Base-by-base conservation (phyloP, 2,329 filamentous ascomycete genomes). In the Penicillium aurantiogriseum region DNA sequence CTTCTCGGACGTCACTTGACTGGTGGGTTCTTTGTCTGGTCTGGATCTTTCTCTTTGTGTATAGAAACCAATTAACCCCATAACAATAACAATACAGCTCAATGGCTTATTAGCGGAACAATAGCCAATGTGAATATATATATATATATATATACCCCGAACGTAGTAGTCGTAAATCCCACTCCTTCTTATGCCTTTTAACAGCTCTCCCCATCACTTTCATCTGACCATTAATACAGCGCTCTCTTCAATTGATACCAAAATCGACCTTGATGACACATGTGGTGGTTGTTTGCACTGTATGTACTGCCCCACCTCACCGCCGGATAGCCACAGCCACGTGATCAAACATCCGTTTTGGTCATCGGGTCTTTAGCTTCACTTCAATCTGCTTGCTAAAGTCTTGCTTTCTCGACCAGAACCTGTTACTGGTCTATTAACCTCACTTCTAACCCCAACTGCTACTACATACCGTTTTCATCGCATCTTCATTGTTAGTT, bases 311-410 rank as follows among this genome's bases (percentile, higher is more conserved):
- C 21, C 19, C 27, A 59, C 33, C 1, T 90, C 91, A 77, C 96
- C 92, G 69, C 91, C 85, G 59, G 83, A 85, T 68, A 85, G 85
- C 92, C 92, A 97, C 74, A 94, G 2, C 13, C 43, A 53, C 43
- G 51, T 43, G 46, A 43, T 27, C 39, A 43, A 36, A 42, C 47
- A 29, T 51, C 46, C 39, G 11, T 29, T 55, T 35, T 36, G 39
- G 38, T 55, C 52, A 27, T 51, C 53, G 53, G 46, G 40, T 56
- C 53, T 31, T 56, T 43, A 56, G 53, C 53, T 51, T 56, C 25
- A 36, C 39, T 17, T 36, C 21, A 35, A 29, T 31, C 47, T 51
- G 25, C 25, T 46, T 44, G 44, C 36, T n/a, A 29, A 56, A 43
- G 17, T 21, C 23, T 33, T 50, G 19, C 31, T 25, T 29, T 29